A percentile compares a stretch with the other conserved stretches of the same genome.
phyloP scores from a whole-genome alignment of 108 stramenopile species.

The Conticribra guillardii region DNA sequence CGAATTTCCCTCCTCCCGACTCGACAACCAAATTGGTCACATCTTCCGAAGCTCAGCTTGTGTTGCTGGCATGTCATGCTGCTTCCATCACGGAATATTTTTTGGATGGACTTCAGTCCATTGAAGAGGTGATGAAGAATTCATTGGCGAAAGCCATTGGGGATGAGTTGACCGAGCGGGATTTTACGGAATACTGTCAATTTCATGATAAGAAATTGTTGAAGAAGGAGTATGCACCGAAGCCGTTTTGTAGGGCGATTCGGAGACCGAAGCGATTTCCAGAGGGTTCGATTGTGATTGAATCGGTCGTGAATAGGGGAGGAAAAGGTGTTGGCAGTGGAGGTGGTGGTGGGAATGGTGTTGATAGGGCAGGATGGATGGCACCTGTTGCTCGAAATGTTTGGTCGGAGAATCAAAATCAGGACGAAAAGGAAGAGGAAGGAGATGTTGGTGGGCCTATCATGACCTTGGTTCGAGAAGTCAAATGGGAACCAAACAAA shows the following conservation, averaged over 20 bases:
- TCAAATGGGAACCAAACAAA: background rate
- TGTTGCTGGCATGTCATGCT: slow-evolving; percentile 36
- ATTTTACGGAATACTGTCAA: slow-evolving; percentile 23
- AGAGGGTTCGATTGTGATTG: slow-evolving; percentile 31
- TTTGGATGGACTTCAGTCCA: slow-evolving; percentile 4
- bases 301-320: background rate
- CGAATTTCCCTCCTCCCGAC: slow-evolving; percentile 9
- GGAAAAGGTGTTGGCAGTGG: background rate
- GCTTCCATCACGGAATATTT: slow-evolving; percentile 13
- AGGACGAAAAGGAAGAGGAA: too few relatives aligned
- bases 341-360: slow-evolving; percentile 2
- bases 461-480: background rate
- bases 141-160: slow-evolving; percentile 11
- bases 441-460: slow-evolving; percentile 4
- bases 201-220: slow-evolving; percentile 28
- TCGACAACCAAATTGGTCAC: slow-evolving; percentile 27
- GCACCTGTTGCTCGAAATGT: too few relatives aligned
- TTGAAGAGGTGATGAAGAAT: slow-evolving; percentile 4
- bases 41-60: slow-evolving; percentile 38
- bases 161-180: slow-evolving; percentile 7
- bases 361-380: too few relatives aligned
- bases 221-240: slow-evolving; percentile 1
- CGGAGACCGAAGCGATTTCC: slow-evolving; percentile 20
- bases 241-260: slow-evolving; percentile 27
- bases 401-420: too few relatives aligned